Evolutionary conservation across 1,139 yeast species (phyloP), one percentile per base, ranked within the genome.

Genomic region (Yamadazyma triangularis): DNA sequence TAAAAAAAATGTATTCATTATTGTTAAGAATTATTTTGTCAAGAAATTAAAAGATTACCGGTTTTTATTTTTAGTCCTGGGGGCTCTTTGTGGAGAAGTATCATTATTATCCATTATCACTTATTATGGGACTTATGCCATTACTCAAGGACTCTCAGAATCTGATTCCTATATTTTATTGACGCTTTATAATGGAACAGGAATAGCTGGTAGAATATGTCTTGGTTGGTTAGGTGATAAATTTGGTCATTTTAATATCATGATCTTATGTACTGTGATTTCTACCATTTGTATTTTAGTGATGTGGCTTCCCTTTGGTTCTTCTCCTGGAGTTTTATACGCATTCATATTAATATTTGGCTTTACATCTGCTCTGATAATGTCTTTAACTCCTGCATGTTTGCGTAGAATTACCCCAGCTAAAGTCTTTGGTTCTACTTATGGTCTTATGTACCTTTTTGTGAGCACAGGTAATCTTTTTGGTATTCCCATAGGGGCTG

Each of bases 11-110:
- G 22, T 15, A 5, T 14, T 13, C 12, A 15, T 15, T 12, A 15
- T 19, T 2, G 28, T 24, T 13, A 45, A 42, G 25, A 37, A 40
- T 19, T 45, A 49, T 20, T 51, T 60, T 30, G 50, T 56, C 23
- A 35, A 37, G 15, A 48, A 59, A 13, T 41, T 61, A 26, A 40
- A 41, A 27, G 60, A 56, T 34, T 18, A 31, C 4, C 47, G 46
- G 25, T 56, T 48, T 29, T 37, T 42, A 4, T 50, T 48, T 25
- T 42, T 63, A 11, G 56, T 58, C 1, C 42, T 45, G 9, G 71
- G 69, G 1, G 64, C 57, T 4, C 60, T 77, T 10, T 60, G 73
- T 33, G 65, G 76, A 9, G 91, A 82, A 45, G 60, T 77, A 27
- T 66, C 83, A 2, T 55, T 80, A 24, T 61, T 80, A 22, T 59